Percentiles rank a stretch among this genome's conserved stretches.
Conservation (phyloP, 2,329 filamentous ascomycete species). For the Bipolaris sorokiniana region DNA sequence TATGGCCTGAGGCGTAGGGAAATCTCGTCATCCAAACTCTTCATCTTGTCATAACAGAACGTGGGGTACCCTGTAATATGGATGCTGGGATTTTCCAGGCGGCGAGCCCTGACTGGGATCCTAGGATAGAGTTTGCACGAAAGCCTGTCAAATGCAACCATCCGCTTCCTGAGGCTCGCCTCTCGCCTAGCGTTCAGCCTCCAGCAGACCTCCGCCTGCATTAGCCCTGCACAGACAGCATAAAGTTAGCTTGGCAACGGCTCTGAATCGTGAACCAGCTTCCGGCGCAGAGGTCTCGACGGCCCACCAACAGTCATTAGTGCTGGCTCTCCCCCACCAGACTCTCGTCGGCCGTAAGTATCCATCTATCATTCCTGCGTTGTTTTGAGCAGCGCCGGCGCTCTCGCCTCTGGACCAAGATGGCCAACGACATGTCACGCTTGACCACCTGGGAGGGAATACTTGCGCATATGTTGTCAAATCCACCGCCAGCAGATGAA, state of each 20-base stretch:
- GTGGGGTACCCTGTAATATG: constrained; percentile 3
- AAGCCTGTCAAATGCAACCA: constrained; percentile 14
- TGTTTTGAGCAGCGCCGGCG: constrained; percentile 9
- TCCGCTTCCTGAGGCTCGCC: constrained; percentile 6
- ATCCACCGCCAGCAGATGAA: constrained; percentile 38
- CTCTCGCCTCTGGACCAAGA: constrained; percentile 7
- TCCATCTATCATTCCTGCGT: constrained; percentile 4
- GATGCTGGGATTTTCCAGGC: background rate
- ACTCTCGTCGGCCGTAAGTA: background rate
- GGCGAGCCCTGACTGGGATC: background rate
- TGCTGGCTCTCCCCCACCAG: constrained; percentile 2
- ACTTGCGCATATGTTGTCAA: constrained; percentile 24
- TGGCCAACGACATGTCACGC: background rate
- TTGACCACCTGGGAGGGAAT: constrained; percentile 29
- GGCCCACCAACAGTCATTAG: constrained; percentile 12
- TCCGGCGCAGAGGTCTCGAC: constrained; percentile 1
- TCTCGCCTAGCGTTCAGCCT: constrained; percentile 7
- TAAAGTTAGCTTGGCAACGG: constrained; percentile 14
- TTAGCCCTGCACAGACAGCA: constrained; percentile 9
- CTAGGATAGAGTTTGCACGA: constrained; percentile 6
- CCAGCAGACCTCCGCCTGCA: constrained; percentile 6
- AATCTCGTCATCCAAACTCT: constrained; percentile 1
- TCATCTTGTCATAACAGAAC: background rate
- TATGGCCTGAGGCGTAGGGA: background rate
- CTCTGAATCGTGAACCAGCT: constrained; percentile 9